These are phyloP conservation scores for Leptographium procerum DNA, from an alignment of 2,329 filamentous ascomycete species.

Conservation along the genomic window DNA sequence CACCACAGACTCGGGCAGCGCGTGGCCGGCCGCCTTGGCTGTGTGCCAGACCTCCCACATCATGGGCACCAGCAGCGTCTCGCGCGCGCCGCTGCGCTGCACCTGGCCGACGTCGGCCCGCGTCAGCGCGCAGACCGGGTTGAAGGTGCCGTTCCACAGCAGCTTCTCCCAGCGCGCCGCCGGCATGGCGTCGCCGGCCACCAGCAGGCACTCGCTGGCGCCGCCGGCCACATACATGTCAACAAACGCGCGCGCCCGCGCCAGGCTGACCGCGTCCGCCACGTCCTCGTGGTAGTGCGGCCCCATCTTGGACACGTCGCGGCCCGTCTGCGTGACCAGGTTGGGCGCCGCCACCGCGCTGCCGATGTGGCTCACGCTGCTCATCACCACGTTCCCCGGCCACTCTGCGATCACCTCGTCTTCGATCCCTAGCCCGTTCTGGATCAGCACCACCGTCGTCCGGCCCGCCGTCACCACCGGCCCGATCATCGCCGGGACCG, in stretches of 20 bases:
- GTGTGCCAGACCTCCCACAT: constrained; percentile 23
- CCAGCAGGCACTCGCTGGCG: constrained; percentile 2
- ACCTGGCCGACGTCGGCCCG: constrained; percentile 10
- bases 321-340: constrained; percentile 7
- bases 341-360: constrained; percentile 7
- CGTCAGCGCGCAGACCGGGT: constrained; percentile 12
- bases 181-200: constrained; percentile 8
- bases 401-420: constrained; percentile 6
- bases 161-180: constrained; percentile 13
- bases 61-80: constrained; percentile 18
- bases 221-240: constrained; percentile 8
- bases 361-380: constrained; percentile 12
- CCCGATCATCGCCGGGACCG: constrained; percentile 6
- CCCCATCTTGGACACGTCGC: constrained; percentile 11
- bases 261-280: background rate
- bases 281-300: constrained; percentile 2
- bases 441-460: constrained; percentile 10
- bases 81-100: constrained; percentile 12
- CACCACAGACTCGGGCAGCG: constrained; percentile 15
- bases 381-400: constrained; percentile 10
- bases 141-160: constrained; percentile 13
- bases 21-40: constrained; percentile 22
- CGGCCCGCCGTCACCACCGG: constrained; percentile 5
- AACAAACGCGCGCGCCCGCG: background rate
- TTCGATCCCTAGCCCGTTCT: constrained; percentile 13